A percentile compares a stretch with the other conserved stretches of the same genome.
phyloP scores from a whole-genome alignment of 306 rosid species.

The Vicia sativa region DNA sequence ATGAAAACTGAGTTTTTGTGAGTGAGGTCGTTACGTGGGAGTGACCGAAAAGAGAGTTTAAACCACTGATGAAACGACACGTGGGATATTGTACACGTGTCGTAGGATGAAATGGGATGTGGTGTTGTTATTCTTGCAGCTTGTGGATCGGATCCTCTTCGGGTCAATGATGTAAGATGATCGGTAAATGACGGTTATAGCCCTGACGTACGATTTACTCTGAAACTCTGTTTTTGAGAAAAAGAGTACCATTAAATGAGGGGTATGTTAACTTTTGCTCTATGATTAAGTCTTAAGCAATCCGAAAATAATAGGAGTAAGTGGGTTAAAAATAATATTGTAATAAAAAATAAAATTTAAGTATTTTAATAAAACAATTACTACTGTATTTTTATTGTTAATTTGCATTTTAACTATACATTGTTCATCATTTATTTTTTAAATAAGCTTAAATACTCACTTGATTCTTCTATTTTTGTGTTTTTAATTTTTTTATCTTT shows the following conservation, averaged over 20 bases:
- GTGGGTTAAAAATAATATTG: too few relatives aligned
- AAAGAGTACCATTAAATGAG: not conserved
- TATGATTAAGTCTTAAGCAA: too few relatives aligned
- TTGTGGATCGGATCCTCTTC: not conserved
- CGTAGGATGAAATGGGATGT: not conserved
- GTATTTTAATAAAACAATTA: too few relatives aligned
- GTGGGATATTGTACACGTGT: constrained; percentile 39
- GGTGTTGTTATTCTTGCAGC: constrained; percentile 35
- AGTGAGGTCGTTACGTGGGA: constrained; percentile 49
- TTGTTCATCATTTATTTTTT: too few relatives aligned
- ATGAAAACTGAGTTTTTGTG: not conserved
- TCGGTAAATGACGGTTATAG: not conserved
- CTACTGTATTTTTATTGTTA: too few relatives aligned
- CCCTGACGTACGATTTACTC: not conserved
- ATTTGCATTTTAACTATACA: too few relatives aligned
- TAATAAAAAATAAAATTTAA: too few relatives aligned
- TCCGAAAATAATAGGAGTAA: too few relatives aligned
- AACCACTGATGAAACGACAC: not conserved
- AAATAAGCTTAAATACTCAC: too few relatives aligned
- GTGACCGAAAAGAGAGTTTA: constrained; percentile 2
- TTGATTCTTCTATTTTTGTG: too few relatives aligned
- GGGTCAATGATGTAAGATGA: not conserved
- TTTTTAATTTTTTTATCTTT: too few relatives aligned
- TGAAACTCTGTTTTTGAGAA: not conserved
- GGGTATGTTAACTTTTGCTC: too few relatives aligned